Conservation (phyloP, 2,329 filamentous ascomycete species). For the Cercospora canescens region DNA sequence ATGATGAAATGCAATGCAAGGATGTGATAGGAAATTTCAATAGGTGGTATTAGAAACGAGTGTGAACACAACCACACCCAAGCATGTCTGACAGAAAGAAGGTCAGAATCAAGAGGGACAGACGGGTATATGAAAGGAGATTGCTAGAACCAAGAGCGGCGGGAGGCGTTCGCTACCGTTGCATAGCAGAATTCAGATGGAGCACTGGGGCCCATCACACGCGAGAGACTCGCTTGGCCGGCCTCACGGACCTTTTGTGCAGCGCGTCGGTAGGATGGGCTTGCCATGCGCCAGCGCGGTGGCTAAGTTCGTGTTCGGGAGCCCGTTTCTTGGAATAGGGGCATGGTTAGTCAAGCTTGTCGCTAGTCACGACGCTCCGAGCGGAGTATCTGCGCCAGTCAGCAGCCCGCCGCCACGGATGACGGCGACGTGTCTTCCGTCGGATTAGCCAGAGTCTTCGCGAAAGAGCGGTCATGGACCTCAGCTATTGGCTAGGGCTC, state of each 20-base stretch:
- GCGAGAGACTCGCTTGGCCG: constrained; percentile 18
- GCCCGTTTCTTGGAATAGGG: constrained; percentile 14
- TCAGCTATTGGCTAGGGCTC: background rate
- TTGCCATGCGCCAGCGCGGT: constrained; percentile 2
- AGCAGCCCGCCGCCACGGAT: background rate
- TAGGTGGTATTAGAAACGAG: constrained; percentile 7
- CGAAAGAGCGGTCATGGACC: background rate
- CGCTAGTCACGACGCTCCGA: constrained; percentile 4
- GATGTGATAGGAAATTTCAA: constrained; percentile 5
- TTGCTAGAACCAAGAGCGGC: constrained; percentile 1
- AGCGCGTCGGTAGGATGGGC: background rate
- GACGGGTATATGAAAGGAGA: constrained; percentile 13
- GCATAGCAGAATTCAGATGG: constrained; percentile 9
- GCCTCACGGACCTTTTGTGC: constrained; percentile 1
- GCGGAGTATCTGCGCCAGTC: background rate
- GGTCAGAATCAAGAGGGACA: background rate
- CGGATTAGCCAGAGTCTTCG: background rate
- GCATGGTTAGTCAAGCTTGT: constrained; percentile 1
- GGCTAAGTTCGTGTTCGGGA: constrained; percentile 14
- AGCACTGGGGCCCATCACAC: constrained; percentile 13
- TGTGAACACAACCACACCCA: constrained; percentile 8
- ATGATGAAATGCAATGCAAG: constrained; percentile 15
- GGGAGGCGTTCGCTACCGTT: constrained; percentile 18
- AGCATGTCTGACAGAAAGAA: constrained; percentile 1
- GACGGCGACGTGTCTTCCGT: background rate